phyloP scores from a whole-genome alignment of 805 yeast genomes.

The Candida maesae region DNA sequence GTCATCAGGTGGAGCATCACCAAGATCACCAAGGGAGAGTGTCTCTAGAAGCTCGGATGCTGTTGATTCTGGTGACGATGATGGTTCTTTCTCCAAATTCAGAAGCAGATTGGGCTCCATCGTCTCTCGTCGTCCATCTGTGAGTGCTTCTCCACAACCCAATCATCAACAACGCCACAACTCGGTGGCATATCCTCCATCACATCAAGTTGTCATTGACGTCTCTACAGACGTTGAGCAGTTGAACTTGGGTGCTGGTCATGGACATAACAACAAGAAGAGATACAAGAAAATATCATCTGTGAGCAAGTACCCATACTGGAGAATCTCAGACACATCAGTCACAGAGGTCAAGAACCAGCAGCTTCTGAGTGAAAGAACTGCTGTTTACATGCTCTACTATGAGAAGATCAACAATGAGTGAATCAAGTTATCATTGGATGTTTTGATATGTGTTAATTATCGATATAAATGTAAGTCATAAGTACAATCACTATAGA shows the following conservation, averaged over 20 bases:
- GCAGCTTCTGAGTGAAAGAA: slow-evolving; percentile 62
- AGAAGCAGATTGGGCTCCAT: slow-evolving; percentile 23
- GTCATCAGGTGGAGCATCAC: not conserved
- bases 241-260: slow-evolving; percentile 1
- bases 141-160: slow-evolving; percentile 9
- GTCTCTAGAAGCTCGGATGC: slow-evolving; percentile 17
- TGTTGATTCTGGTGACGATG: slow-evolving; percentile 19
- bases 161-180: slow-evolving; percentile 14
- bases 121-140: slow-evolving; percentile 24
- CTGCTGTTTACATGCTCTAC: slow-evolving; percentile 82
- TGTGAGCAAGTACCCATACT: slow-evolving; percentile 57
- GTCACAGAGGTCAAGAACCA: slow-evolving; percentile 56
- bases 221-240: slow-evolving; percentile 5
- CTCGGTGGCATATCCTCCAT: slow-evolving; percentile 4
- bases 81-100: slow-evolving; percentile 20
- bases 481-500: no score
- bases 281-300: slow-evolving; percentile 53
- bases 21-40: slow-evolving; percentile 14
- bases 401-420: slow-evolving; percentile 55
- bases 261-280: slow-evolving; percentile 18
- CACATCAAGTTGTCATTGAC: slow-evolving; percentile 2
- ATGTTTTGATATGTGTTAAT: no score
- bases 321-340: slow-evolving; percentile 81
- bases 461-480: no score
- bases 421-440: no score